A percentile compares a stretch with the other conserved stretches of the same genome.
Conservation (phyloP, 352 stramenopile species). For the Phytopythium aichiense region DNA sequence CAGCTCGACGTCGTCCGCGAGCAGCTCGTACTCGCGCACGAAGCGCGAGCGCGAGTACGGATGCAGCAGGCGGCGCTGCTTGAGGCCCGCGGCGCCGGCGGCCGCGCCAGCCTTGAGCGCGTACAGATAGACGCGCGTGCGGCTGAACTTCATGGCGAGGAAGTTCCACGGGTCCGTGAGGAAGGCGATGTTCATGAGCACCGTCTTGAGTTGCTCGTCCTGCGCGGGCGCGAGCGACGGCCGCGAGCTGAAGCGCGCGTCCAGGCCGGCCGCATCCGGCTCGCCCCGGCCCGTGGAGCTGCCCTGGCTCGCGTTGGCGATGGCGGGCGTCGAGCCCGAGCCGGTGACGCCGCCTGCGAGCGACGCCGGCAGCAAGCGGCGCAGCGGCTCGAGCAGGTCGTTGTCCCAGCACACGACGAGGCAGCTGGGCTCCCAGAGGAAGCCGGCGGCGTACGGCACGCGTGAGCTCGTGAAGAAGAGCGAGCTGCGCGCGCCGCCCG, state of each 20-base stretch:
- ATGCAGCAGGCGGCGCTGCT: constrained; percentile 39
- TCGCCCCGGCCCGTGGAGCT: background rate
- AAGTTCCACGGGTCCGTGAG: constrained; percentile 54
- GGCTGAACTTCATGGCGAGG: constrained; percentile 39
- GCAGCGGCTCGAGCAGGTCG: constrained; percentile 34
- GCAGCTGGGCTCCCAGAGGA: constrained; percentile 49
- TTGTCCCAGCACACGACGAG: constrained; percentile 53
- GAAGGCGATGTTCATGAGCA: constrained; percentile 61
- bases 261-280: background rate
- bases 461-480: constrained; percentile 42
- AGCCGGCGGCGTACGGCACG: constrained; percentile 39
- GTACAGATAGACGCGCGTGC: constrained; percentile 42
- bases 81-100: constrained; percentile 7
- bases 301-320: background rate
- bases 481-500: constrained; percentile 9
- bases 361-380: constrained; percentile 15
- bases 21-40: constrained; percentile 44
- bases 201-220: constrained; percentile 24
- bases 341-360: background rate
- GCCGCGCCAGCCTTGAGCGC: constrained; percentile 8
- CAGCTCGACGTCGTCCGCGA: constrained; percentile 33
- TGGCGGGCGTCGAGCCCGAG: background rate
- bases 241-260: constrained; percentile 4
- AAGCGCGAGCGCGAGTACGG: constrained; percentile 46
- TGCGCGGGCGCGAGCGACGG: constrained; percentile 2